Percentiles rank a stretch among this genome's conserved stretches.
Evolutionary conservation across 352 stramenopile genomes (phyloP).

Genomic region (Thraustotheca clavata): DNA sequence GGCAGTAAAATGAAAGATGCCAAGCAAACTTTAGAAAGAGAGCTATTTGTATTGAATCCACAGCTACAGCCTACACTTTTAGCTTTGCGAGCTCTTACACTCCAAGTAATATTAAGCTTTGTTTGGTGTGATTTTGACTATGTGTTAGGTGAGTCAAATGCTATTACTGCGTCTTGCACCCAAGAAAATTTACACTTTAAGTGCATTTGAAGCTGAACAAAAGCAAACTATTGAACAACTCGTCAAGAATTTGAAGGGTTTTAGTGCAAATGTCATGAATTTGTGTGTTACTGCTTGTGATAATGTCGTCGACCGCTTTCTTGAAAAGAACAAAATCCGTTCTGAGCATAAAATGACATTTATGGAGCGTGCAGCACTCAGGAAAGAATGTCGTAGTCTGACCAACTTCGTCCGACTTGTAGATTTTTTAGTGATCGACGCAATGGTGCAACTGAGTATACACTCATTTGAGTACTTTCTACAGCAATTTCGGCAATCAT

Average conservation of each 20-base stretch:
- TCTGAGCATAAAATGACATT: constrained; percentile 94
- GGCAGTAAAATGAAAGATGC: constrained; percentile 80
- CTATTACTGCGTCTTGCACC: constrained; percentile 62
- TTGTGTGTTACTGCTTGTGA: constrained; percentile 87
- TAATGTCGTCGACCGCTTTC: constrained; percentile 87
- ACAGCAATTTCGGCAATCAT: background rate
- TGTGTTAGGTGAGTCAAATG: constrained; percentile 51
- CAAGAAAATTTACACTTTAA: constrained; percentile 67
- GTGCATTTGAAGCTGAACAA: constrained; percentile 76
- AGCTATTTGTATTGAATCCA: constrained; percentile 85
- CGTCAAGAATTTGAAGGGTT: constrained; percentile 44
- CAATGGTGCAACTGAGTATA: constrained; percentile 81
- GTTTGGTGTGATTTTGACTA: constrained; percentile 22
- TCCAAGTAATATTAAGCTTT: constrained; percentile 13
- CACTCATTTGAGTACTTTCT: constrained; percentile 56
- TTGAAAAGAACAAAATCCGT: constrained; percentile 88
- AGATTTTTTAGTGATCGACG: constrained; percentile 88
- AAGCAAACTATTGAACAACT: constrained; percentile 38
- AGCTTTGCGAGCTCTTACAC: constrained; percentile 43
- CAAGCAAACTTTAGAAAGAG: constrained; percentile 67
- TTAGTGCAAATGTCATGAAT: constrained; percentile 58
- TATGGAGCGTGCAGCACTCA: constrained; percentile 89
- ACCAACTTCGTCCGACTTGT: constrained; percentile 89
- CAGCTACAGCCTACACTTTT: constrained; percentile 78
- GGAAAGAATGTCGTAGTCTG: constrained; percentile 86